Evolutionary conservation across 768 basidiomycete species (phyloP).

Genomic region (Trametopsis cervina): DNA sequence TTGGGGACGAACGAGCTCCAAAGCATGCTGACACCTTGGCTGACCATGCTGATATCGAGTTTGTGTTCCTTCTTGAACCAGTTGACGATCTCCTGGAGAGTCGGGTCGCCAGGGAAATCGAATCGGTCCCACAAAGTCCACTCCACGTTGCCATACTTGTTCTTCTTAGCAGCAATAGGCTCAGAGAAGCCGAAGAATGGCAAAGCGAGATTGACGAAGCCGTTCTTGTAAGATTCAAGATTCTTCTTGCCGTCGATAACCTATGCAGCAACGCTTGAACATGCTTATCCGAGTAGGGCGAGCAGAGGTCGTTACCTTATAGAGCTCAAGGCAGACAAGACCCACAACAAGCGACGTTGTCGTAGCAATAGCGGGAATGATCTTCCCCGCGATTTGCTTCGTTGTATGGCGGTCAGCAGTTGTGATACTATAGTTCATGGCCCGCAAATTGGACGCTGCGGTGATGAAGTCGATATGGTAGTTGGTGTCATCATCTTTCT

Average conservation of each 20-base stretch:
- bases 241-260: constrained; percentile 93
- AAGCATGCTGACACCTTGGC: constrained; percentile 95
- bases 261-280: constrained; percentile 30
- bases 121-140: constrained; percentile 99
- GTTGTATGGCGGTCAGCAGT: constrained; percentile 86
- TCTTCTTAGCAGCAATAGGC: constrained; percentile 83
- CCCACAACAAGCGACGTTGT: constrained; percentile 96
- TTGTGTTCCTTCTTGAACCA: constrained; percentile 84
- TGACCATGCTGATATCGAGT: constrained; percentile 91
- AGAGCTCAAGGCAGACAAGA: constrained; percentile 90
- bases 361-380: constrained; percentile 99
- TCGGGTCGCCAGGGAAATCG: constrained; percentile 85
- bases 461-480: constrained; percentile 99
- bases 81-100: constrained; percentile 74
- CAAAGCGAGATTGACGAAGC: constrained; percentile 93
- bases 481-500: constrained; percentile 98
- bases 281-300: neutral
- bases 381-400: constrained; percentile 98
- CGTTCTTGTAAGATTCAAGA: constrained; percentile 95
- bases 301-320: constrained; percentile 82
- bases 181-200: constrained; percentile 99
- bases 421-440: constrained; percentile 88
- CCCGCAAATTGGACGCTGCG: constrained; percentile 93
- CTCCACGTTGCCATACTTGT: constrained; percentile 80
- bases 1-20: constrained; percentile 92